Conservation (phyloP, 805 yeast species). For the Sugiyamaella boreocaroliniensis region DNA sequence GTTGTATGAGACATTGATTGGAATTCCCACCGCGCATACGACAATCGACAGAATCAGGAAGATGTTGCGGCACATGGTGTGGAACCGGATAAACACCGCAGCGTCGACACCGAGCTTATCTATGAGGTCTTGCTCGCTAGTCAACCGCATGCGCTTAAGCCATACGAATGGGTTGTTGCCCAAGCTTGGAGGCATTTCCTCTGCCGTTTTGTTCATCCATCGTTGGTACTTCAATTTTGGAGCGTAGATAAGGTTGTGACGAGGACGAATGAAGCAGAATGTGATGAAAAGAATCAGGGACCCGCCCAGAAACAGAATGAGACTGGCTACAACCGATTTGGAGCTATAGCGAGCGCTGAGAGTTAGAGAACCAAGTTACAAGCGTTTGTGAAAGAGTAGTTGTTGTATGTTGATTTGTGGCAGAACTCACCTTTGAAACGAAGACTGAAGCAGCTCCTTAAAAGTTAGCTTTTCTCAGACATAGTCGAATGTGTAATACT, state of each 20-base stretch:
- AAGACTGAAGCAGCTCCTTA: constrained; percentile 3
- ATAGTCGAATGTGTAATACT: not conserved
- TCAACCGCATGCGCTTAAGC: constrained; percentile 19
- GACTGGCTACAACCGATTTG: constrained; percentile 32
- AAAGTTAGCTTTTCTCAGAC: not conserved
- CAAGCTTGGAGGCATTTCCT: constrained; percentile 14
- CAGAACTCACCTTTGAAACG: constrained; percentile 6
- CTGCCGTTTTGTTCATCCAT: constrained; percentile 6
- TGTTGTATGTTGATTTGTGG: too few species aligned
- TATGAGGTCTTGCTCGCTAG: constrained; percentile 23
- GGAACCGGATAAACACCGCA: constrained; percentile 27
- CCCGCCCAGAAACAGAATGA: constrained; percentile 32
- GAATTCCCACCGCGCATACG: constrained; percentile 31
- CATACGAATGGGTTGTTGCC: constrained; percentile 20
- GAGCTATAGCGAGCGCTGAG: constrained; percentile 24
- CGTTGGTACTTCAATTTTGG: constrained; percentile 22
- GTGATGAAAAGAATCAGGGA: constrained; percentile 21
- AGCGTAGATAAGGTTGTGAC: constrained; percentile 29
- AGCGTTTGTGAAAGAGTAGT: too few species aligned
- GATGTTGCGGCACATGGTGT: constrained; percentile 28
- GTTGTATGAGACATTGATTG: constrained; percentile 32
- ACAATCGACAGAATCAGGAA: constrained; percentile 28
- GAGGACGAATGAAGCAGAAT: constrained; percentile 29
- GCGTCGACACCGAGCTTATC: constrained; percentile 33
- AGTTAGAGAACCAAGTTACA: too few species aligned